Percentiles rank a stretch among this genome's conserved stretches.
Conservation (phyloP, 495 filamentous ascomycete species). For the Diplogelasinospora grovesii region DNA sequence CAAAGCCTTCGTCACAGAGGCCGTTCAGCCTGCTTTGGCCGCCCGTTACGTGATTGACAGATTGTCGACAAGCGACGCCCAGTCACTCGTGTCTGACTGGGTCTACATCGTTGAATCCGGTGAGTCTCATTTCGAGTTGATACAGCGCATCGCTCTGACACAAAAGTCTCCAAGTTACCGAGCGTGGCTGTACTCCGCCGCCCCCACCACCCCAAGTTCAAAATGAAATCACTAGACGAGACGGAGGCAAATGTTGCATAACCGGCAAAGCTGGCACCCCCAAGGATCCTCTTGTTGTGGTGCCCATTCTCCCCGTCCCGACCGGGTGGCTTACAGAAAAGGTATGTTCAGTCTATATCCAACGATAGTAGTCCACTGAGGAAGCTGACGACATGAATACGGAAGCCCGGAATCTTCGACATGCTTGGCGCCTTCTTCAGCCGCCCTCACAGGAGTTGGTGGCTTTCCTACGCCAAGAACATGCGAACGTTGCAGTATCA, state of each 20-base stretch:
- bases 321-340: slow-evolving; percentile 8
- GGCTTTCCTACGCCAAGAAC: slow-evolving; percentile 18
- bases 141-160: background rate
- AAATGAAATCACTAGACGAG: slow-evolving; percentile 14
- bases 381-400: background rate
- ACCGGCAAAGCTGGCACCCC: slow-evolving; percentile 17
- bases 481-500: slow-evolving; percentile 6
- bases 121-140: slow-evolving; percentile 1
- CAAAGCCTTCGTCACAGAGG: no score
- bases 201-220: slow-evolving; percentile 7
- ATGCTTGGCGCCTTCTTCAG: slow-evolving; percentile 29
- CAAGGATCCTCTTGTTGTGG: slow-evolving; percentile 21
- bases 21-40: no score
- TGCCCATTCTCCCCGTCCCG: slow-evolving; percentile 19
- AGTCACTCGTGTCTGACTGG: slow-evolving; percentile 18
- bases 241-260: slow-evolving; percentile 21
- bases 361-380: no score
- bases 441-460: slow-evolving; percentile 24
- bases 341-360: no score
- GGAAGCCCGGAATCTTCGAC: slow-evolving; percentile 1
- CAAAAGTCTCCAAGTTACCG: slow-evolving; percentile 13
- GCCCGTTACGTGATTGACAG: no score
- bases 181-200: slow-evolving; percentile 8
- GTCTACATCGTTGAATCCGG: slow-evolving; percentile 18
- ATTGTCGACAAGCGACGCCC: slow-evolving; percentile 14